Base-by-base conservation (phyloP, 148 eudicot species). In the Rhododendron molle region DNA sequence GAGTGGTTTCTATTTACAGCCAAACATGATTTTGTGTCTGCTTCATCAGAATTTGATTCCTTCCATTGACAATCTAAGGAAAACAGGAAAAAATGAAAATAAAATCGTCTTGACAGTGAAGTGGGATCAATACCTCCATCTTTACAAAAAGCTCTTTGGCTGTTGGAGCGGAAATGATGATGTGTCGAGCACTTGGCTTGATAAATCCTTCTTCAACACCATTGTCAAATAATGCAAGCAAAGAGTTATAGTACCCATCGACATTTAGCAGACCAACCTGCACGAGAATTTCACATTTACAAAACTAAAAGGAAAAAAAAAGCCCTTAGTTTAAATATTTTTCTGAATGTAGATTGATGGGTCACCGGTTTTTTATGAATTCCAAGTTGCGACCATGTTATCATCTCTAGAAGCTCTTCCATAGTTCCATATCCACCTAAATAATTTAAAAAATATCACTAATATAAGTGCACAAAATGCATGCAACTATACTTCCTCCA, bases 181-280 rank as follows among this genome's bases (percentile, higher is more conserved):
- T 94, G 73, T 88, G 86, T 47, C 98, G 87, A 83, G 97, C 98
- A 79, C 86, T 80, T 34, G 93, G 98, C 93, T 91, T 96, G 86
- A 96, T 96, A 87, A 96, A 96, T 81, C 99, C 99, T 95, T 96
- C 99, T 90, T 93, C 92, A 14, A 96, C 99, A 85, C 99, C 99
- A 81, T 89, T 95, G 90, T 96, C 99, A 85, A 95, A 95, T 84
- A 96, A 89, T 80, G 93, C 92, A 80, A 95, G 97, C 91, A 96
- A 92, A 86, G 88, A 79, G 82, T 96, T 89, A 73, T 96, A 96
- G 86, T 96, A 96, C 43, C 99, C 99, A 93, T 94, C 99, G 74
- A 96, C 94, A 86, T 95, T 96, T 84, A 96, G 90, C 82, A 96
- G 91, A 58, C 96, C 99, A 84, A 96, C 93, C 99, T 96, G 88